phyloP scores from a whole-genome alignment of 768 basidiomycete species.

The Podaxis sp. region DNA sequence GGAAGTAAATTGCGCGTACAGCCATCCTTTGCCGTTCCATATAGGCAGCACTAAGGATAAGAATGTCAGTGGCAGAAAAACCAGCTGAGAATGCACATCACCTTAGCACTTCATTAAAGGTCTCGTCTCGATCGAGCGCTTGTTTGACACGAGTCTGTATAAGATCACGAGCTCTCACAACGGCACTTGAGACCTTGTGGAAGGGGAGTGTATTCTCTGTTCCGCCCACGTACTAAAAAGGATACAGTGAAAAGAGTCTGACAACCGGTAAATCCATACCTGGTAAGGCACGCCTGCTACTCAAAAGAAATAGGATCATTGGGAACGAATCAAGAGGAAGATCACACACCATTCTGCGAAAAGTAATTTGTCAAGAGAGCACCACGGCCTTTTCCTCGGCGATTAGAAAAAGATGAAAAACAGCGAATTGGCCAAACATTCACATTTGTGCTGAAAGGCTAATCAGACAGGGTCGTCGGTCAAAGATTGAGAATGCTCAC shows the following conservation, averaged over 20 bases:
- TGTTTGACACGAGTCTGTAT: slow-evolving; percentile 51
- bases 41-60: slow-evolving; percentile 56
- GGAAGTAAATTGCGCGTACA: slow-evolving; percentile 33
- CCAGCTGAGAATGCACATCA: slow-evolving; percentile 14
- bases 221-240: slow-evolving; percentile 68
- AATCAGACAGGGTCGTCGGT: slow-evolving; percentile 3
- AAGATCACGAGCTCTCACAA: slow-evolving; percentile 50
- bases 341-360: slow-evolving; percentile 70
- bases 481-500: slow-evolving; percentile 36
- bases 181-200: slow-evolving; percentile 51
- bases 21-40: slow-evolving; percentile 86
- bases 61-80: background rate
- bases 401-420: background rate
- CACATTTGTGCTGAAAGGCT: slow-evolving; percentile 63
- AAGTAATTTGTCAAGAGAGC: slow-evolving; percentile 75
- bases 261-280: slow-evolving; percentile 30
- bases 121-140: slow-evolving; percentile 33
- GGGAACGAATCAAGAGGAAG: background rate
- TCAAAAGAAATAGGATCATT: slow-evolving; percentile 1
- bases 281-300: slow-evolving; percentile 80
- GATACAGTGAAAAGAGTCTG: background rate
- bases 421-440: background rate
- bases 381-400: slow-evolving; percentile 51
- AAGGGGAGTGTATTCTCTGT: slow-evolving; percentile 71
- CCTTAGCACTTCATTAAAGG: slow-evolving; percentile 78